Conservation (phyloP, 495 filamentous ascomycete genomes). For the Daldinia vernicosa region DNA sequence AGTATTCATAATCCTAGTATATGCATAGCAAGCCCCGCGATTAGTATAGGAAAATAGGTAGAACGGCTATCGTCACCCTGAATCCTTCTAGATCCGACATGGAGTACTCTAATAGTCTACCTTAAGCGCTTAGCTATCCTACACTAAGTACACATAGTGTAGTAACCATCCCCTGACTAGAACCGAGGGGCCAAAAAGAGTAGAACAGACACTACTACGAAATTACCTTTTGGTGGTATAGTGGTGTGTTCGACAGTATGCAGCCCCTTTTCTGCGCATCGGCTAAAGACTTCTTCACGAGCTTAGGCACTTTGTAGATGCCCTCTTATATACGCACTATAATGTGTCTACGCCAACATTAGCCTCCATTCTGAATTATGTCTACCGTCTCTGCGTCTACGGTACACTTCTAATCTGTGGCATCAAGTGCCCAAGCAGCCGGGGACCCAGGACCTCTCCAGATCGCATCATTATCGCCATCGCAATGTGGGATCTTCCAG, state of each 20-base stretch:
- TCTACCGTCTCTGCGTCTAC: not conserved
- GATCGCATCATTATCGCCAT: conserved; percentile 43
- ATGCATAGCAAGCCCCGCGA: not conserved
- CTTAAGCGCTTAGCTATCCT: not conserved
- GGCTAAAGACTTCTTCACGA: conserved; percentile 27
- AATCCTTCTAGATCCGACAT: conserved; percentile 16
- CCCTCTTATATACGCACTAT: conserved; percentile 5
- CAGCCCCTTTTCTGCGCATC: conserved; percentile 37
- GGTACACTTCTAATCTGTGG: not conserved
- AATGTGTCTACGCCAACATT: not conserved
- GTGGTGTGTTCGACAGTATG: conserved; percentile 5
- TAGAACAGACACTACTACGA: not conserved
- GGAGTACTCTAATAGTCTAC: conserved; percentile 6
- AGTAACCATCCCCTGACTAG: conserved; percentile 6
- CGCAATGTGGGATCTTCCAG: conserved; percentile 38
- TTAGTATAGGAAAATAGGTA: not conserved
- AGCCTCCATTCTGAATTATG: not conserved
- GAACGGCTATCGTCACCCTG: not conserved
- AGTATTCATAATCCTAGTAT: not conserved
- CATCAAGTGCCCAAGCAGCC: conserved; percentile 12
- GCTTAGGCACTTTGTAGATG: conserved; percentile 14
- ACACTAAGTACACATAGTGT: no score
- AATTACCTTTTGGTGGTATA: no score
- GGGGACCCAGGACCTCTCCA: conserved; percentile 23
- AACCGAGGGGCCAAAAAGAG: conserved; percentile 17